Conservation (phyloP, 2,329 filamentous ascomycete species). For the Cordyceps militaris region DNA sequence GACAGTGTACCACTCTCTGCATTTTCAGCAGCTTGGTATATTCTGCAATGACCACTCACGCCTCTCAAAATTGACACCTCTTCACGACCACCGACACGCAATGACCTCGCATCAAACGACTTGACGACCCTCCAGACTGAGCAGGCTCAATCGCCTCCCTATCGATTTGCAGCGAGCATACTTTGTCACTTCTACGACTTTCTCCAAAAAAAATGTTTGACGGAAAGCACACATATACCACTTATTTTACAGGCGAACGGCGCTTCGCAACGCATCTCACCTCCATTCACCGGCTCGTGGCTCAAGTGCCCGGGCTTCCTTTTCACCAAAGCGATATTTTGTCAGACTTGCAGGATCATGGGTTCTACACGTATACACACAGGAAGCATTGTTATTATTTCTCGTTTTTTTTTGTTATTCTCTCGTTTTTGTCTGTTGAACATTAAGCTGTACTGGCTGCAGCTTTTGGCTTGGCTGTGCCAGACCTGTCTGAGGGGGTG, state of each 20-base stretch:
- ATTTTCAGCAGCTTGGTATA: no score
- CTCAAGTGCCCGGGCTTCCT: neutral
- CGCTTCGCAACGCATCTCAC: neutral
- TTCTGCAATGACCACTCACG: no score
- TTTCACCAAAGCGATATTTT: neutral
- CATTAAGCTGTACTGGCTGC: neutral
- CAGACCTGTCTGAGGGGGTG: neutral
- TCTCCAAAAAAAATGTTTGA: no score
- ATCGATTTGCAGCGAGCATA: neutral
- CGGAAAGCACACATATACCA: neutral
- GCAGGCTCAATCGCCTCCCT: neutral
- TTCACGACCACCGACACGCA: neutral
- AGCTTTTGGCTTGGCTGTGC: neutral
- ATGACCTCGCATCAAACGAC: neutral
- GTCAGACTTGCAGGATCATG: neutral
- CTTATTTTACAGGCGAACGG: neutral
- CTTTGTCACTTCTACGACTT: neutral
- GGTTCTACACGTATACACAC: neutral
- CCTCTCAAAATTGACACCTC: neutral
- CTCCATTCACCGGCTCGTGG: neutral
- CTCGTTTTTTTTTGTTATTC: neutral
- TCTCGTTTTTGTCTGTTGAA: neutral
- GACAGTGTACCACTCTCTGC: neutral
- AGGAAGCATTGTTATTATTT: neutral
- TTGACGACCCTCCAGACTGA: neutral